phyloP scores from a whole-genome alignment of 1,284 basidiomycete species.

The Athelia psychrophila region DNA sequence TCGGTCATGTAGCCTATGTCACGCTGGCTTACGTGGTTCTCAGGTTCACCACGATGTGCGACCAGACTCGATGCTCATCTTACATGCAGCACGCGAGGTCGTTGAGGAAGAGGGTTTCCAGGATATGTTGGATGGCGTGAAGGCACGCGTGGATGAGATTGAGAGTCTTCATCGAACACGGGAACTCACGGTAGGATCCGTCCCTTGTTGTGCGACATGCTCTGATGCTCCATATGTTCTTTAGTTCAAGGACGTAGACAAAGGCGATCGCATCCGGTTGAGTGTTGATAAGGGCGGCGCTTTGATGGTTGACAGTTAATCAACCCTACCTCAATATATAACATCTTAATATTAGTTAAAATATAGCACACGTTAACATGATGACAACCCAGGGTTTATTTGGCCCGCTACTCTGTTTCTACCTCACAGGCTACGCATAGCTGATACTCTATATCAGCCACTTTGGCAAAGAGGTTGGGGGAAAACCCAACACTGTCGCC shows the following conservation, averaged over 20 bases:
- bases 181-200: conserved; percentile 58
- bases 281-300: conserved; percentile 60
- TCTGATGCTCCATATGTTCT: background rate
- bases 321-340: background rate
- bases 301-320: conserved; percentile 21
- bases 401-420: too few relatives aligned
- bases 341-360: too few relatives aligned
- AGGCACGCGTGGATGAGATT: conserved; percentile 72
- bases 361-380: too few relatives aligned
- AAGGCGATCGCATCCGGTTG: conserved; percentile 56
- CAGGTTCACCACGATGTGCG: conserved; percentile 75
- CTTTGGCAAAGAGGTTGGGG: too few relatives aligned
- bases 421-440: too few relatives aligned
- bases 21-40: conserved; percentile 1
- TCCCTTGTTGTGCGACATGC: conserved; percentile 4
- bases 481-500: too few relatives aligned
- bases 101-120: conserved; percentile 73
- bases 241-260: conserved; percentile 64
- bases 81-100: conserved; percentile 68
- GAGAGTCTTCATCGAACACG: conserved; percentile 71
- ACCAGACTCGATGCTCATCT: conserved; percentile 74
- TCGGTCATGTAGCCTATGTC: background rate
- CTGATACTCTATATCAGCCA: too few relatives aligned
- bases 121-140: conserved; percentile 65
- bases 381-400: too few relatives aligned